phyloP scores from a whole-genome alignment of 352 stramenopile species.

The Elongisporangium anandrum region DNA sequence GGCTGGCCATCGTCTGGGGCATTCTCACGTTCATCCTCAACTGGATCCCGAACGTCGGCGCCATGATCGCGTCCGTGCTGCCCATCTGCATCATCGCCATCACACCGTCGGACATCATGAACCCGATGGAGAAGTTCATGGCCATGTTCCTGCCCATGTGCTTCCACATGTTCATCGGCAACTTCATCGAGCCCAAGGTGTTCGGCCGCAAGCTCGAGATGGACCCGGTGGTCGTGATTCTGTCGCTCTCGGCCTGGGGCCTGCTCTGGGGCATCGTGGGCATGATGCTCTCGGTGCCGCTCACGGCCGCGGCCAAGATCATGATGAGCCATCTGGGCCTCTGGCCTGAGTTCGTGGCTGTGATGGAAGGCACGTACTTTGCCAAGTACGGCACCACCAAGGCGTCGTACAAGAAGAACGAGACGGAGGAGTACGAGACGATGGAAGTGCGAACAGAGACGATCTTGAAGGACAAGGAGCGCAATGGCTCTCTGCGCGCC shows the following conservation, averaged over 20 bases:
- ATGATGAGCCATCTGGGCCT: conserved; percentile 84
- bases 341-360: conserved; percentile 82
- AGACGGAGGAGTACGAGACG: conserved; percentile 68
- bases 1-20: conserved; percentile 82
- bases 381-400: conserved; percentile 61
- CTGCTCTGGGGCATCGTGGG: conserved; percentile 83
- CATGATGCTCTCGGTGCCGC: conserved; percentile 87
- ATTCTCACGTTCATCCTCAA: conserved; percentile 89
- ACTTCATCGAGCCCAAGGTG: conserved; percentile 87
- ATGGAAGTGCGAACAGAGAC: conserved; percentile 75
- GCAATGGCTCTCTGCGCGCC: conserved; percentile 8
- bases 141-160: conserved; percentile 81
- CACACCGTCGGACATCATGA: conserved; percentile 79
- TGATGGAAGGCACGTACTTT: conserved; percentile 88
- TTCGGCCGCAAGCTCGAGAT: conserved; percentile 87
- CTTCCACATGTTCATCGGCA: conserved; percentile 88
- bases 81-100: conserved; percentile 87
- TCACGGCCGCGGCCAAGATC: conserved; percentile 84
- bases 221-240: conserved; percentile 81
- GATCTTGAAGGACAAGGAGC: conserved; percentile 40
- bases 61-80: conserved; percentile 82
- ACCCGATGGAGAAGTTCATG: conserved; percentile 87
- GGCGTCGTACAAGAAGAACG: conserved; percentile 69
- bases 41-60: conserved; percentile 87
- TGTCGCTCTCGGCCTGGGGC: conserved; percentile 85